Evolutionary conservation across 2,329 filamentous ascomycete species (phyloP), one percentile per base, ranked within the genome.

Genomic region (Botrytis fragariae): DNA sequence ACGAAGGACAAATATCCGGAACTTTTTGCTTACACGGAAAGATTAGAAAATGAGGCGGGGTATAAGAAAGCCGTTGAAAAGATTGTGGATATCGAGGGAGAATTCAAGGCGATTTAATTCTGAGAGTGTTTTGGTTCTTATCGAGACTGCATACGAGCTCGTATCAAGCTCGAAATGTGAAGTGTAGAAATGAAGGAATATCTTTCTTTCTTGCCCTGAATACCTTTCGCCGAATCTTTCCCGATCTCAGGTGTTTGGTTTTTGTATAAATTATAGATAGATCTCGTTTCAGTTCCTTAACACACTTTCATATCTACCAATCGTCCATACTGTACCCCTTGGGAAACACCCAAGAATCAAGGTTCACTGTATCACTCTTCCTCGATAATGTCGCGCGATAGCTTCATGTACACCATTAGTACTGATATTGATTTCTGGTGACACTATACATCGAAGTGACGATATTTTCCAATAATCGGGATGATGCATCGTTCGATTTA

Each of bases 31-130:
- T 88, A 87, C 76, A 79, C 84, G 62, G 81, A 84, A 65, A 82
- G 79, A 69, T 82, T 87, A 77, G 81, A 82, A 61, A 78, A 82
- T 59, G 83, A 85, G 39, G 80, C 81, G 1, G 79, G 79, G 1
- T 87, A 87, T 77, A 82, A 84, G 79, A 81, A 79, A 64, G 84
- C 84, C n/a, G 83, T 84, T n/a, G 82, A 84, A 75, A 86, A 85
- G 78, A 85, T 87, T 51, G 51, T 60, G 18, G 63, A 68, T 29
- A 68, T 68, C 14, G 63, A 69, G 29, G 71, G 71, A 37, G 48
- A 68, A 12, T 68, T 68, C 12, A 54, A 39, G n/a, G 65, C 65
- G 9, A 4, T 68, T 42, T 42, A 22, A n/a, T 29, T n/a, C 4
- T 10, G 37, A n/a, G 25, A 25, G 8, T 42, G 25, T 4, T 37